Evolutionary conservation across 1,139 yeast species (phyloP), one percentile per base, ranked within the genome.

Genomic region (Blastobotrys elegans): DNA sequence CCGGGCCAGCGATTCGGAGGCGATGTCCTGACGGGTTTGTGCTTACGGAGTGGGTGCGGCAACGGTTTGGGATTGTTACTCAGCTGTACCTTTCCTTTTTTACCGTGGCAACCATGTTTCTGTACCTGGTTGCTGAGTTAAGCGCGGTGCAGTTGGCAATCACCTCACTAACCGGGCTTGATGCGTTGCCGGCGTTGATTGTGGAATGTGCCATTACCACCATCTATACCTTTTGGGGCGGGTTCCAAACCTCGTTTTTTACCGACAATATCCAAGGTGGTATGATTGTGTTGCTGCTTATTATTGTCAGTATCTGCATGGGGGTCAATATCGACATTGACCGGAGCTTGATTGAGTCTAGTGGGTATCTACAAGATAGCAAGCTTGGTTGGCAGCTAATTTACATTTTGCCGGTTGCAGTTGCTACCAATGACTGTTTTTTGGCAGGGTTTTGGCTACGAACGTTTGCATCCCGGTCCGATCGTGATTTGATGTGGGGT

Each of bases 371-470:
- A 49, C 75, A 80, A 44, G 77, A 80, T 1, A 82, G 80, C 59
- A 76, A 77, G 56, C 71, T 89, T 42, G 96, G 96, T 14, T 89
- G 96, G 95, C 94, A 89, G 72, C 74, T 90, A 56, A 67, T 89
- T 37, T 90, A 88, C 65, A 89, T 90, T 54, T 71, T 90, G 52
- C 77, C 84, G 10, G 83, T 90, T 39, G 97, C 97, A 26, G 84
- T 90, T 61, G 76, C 88, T 45, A 86, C 97, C 36, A 90, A 90
- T 60, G 96, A 88, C 62, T 80, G 90, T 61, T 89, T 90, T 65
- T 72, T 90, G 76, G 79, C 95, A 31, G 96, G 96, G 0, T 89
- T 89, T 64, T 90, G 97, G 97, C 71, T 90, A 55, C 75, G 97
- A 61, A 85, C 97, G 0, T 90, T 90, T 71, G 96, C 97, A 3